Evolutionary conservation across 2,329 filamentous ascomycete species (phyloP), one percentile per base, ranked within the genome.

Genomic region (Mycogone perniciosa): DNA sequence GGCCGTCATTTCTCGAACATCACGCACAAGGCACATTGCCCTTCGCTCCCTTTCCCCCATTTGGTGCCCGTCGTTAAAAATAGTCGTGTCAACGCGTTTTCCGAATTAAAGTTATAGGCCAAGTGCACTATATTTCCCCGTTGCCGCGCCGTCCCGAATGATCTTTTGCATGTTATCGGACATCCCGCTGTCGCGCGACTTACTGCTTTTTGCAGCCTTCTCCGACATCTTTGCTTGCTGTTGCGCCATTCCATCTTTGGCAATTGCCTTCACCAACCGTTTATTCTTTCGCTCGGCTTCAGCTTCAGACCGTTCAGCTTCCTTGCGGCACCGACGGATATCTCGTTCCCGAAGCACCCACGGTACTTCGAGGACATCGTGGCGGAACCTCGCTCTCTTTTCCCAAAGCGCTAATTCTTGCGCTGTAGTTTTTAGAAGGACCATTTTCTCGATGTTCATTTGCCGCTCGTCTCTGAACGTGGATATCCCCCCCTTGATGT

Each of bases 401-500:
- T 76, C 71, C 82, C 82, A 86, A 7, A 83, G 77, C 6, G 60
- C 63, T 4, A 84, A 68, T 61, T 86, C 83, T 33, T 77, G 71
- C 42, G 74, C 72, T 0, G 81, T 85, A 41, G 74, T 72, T 27
- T 60, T 62, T 4, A 85, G 50, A 0, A 69, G 56, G n/a, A 63
- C 60, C 50, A 80, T 65, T 58, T 76, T 80, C 42, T 76, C 69
- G 26, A 81, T 70, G 40, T 72, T 73, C 55, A 85, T 68, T 60
- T 82, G 79, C 57, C 65, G 74, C 51, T 72, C 64, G 1, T 71
- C 69, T 48, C 76, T 70, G 54, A 74, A 84, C 0, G 66, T 61
- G 5, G 62, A 68, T 11, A 84, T 57, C 2, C 67, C 66, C 6
- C 81, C 82, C 55, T 81, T 81, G 51, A 84, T 63, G 48, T 84